These are phyloP conservation scores for Coniella lustricola DNA, from an alignment of 2,329 filamentous ascomycete genomes.

Conservation along the genomic window DNA sequence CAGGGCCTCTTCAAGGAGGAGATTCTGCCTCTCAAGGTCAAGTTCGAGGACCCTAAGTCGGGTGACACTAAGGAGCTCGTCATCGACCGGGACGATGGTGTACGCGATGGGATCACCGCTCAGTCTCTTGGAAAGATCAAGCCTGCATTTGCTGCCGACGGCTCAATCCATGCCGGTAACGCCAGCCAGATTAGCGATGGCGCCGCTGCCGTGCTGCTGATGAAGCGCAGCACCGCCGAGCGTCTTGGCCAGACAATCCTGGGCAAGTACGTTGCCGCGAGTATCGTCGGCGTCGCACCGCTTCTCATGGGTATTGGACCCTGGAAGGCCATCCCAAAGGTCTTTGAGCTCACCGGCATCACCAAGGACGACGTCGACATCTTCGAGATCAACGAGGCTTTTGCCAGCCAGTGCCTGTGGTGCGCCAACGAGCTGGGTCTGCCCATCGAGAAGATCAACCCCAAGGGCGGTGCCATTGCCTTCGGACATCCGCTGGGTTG, in stretches of 20 bases:
- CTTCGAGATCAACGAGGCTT: constrained; percentile 98
- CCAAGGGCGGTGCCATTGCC: constrained; percentile 92
- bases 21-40: constrained; percentile 78
- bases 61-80: constrained; percentile 78
- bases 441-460: constrained; percentile 83
- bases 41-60: constrained; percentile 85
- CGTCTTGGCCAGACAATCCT: constrained; percentile 80
- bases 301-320: constrained; percentile 95
- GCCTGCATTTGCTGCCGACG: constrained; percentile 84
- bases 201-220: constrained; percentile 87
- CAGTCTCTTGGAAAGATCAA: constrained; percentile 88
- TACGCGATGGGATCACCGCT: constrained; percentile 75
- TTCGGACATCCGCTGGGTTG: constrained; percentile 94
- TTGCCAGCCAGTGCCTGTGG: constrained; percentile 91
- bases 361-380: constrained; percentile 88
- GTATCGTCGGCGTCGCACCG: constrained; percentile 81
- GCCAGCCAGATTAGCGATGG: constrained; percentile 94
- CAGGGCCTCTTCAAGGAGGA: constrained; percentile 89
- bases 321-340: constrained; percentile 91
- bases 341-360: constrained; percentile 80
- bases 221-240: constrained; percentile 89
- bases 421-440: constrained; percentile 83
- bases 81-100: constrained; percentile 79
- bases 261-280: constrained; percentile 84
- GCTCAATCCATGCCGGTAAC: constrained; percentile 92